Percentiles rank a stretch among this genome's conserved stretches.
These are phyloP conservation scores for Euphrasia arctica DNA, from an alignment of 305 asterid species.

Conservation along the genomic window DNA sequence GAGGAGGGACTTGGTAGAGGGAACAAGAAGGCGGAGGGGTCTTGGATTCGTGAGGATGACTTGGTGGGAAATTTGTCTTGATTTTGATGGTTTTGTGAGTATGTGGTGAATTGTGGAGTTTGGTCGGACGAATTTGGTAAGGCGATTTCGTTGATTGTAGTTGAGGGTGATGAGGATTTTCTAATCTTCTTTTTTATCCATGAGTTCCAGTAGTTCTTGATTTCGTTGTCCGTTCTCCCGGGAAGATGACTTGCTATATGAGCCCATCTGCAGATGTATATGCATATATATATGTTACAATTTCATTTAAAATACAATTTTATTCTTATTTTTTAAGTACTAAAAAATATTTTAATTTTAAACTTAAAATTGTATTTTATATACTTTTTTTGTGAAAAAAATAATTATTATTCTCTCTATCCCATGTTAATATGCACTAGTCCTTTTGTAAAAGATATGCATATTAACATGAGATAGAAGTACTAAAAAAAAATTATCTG, in stretches of 20 bases:
- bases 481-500: no score
- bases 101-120: conserved; percentile 30
- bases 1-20: conserved; percentile 39
- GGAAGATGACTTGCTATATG: conserved; percentile 96
- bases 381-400: no score
- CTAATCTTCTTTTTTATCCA: conserved; percentile 87
- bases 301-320: no score
- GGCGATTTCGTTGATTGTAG: conserved; percentile 28
- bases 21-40: conserved; percentile 20
- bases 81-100: conserved; percentile 32
- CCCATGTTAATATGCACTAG: no score
- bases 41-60: neutral
- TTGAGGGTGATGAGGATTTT: conserved; percentile 38
- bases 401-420: no score
- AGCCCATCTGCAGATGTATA: conserved; percentile 68
- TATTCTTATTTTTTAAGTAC: no score
- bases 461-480: no score
- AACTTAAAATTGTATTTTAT: no score
- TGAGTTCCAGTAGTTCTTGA: conserved; percentile 92
- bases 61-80: neutral
- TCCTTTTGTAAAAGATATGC: no score
- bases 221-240: conserved; percentile 89
- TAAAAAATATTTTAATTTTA: no score
- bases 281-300: neutral
- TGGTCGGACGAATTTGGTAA: conserved; percentile 16